A percentile compares a stretch with the other conserved stretches of the same genome.
Evolutionary conservation across 23 red algal genomes (phyloP).

Genomic region (Agarophyton chilense): DNA sequence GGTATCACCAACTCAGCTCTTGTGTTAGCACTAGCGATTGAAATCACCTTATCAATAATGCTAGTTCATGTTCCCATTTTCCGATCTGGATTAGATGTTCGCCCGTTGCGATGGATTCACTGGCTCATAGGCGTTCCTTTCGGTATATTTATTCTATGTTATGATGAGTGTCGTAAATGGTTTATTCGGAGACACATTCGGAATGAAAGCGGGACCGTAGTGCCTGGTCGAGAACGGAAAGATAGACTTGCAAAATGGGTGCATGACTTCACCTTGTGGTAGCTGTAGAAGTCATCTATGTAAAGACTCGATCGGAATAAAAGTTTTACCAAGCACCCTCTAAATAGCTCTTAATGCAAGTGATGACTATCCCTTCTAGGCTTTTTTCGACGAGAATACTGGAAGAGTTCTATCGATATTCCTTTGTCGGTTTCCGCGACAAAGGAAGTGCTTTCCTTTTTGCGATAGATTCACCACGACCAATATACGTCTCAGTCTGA

Average conservation of each 20-base stretch:
- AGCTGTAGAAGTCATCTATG: neutral
- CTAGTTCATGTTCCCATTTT: conserved; percentile 57
- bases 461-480: too few species aligned
- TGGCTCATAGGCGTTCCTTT: conserved; percentile 67
- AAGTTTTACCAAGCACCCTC: too few species aligned
- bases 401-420: too few species aligned
- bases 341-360: too few species aligned
- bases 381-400: too few species aligned
- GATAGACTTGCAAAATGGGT: conserved; percentile 32
- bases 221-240: neutral
- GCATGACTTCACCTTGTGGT: conserved; percentile 73
- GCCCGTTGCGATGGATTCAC: conserved; percentile 29
- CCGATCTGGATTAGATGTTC: conserved; percentile 38
- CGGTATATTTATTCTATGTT: conserved; percentile 60
- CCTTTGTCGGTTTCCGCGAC: too few species aligned
- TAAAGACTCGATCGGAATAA: too few species aligned
- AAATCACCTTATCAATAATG: conserved; percentile 27
- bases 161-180: conserved; percentile 73
- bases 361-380: too few species aligned
- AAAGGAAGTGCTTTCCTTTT: too few species aligned
- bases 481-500: too few species aligned
- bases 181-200: conserved; percentile 63
- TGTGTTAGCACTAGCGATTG: conserved; percentile 37
- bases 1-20: conserved; percentile 60
- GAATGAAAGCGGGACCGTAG: conserved; percentile 35